These are phyloP conservation scores for Sinapis alba DNA, from an alignment of 441 rosid species.

Conservation along the genomic window DNA sequence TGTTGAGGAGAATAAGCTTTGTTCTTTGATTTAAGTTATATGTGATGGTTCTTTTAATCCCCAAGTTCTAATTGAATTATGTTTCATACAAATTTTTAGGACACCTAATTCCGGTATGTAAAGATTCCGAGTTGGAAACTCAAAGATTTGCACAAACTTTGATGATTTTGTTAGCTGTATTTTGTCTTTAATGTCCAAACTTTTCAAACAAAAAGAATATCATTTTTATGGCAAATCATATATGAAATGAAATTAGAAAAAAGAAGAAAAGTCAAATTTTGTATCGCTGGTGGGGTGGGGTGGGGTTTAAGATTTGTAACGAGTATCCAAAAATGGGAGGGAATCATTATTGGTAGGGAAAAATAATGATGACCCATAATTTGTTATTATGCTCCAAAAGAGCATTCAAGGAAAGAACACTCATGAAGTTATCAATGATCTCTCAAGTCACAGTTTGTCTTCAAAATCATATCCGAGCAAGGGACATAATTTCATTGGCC, in stretches of 20 bases:
- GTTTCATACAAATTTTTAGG: background rate
- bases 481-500: background rate
- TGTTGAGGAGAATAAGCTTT: conserved; percentile 29
- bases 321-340: conserved; percentile 33
- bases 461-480: background rate
- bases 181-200: conserved; percentile 5
- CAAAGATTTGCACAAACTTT: background rate
- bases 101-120: background rate
- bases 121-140: background rate
- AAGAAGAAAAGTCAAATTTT: conserved; percentile 29
- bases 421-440: conserved; percentile 6
- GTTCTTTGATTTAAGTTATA: conserved; percentile 18
- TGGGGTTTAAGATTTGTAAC: background rate
- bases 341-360: conserved; percentile 33
- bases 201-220: background rate
- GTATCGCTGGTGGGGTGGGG: conserved; percentile 24
- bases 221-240: background rate
- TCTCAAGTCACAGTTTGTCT: conserved; percentile 24
- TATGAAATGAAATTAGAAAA: background rate
- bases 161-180: background rate
- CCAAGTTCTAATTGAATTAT: conserved; percentile 11
- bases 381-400: conserved; percentile 22
- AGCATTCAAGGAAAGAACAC: conserved; percentile 14
- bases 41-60: conserved; percentile 17
- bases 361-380: conserved; percentile 35